phyloP scores from a whole-genome alignment of 768 basidiomycete genomes.

The Auriculariales sp. region DNA sequence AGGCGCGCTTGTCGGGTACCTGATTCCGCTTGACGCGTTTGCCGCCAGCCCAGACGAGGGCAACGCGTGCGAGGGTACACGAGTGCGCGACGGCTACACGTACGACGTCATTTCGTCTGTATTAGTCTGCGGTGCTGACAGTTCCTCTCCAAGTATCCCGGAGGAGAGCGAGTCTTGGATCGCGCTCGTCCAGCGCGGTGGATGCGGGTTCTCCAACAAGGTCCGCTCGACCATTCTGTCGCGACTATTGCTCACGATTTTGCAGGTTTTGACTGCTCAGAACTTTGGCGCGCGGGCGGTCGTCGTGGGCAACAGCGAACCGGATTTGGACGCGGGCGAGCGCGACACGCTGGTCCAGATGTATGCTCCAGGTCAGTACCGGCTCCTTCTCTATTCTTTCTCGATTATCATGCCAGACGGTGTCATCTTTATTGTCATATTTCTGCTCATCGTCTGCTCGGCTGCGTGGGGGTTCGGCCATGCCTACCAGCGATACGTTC shows the following conservation, averaged over 20 bases:
- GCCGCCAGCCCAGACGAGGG: constrained; percentile 15
- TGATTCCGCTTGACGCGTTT: constrained; percentile 56
- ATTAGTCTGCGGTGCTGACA: constrained; percentile 56
- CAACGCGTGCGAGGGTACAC: background rate
- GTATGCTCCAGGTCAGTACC: constrained; percentile 69
- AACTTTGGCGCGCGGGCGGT: constrained; percentile 73
- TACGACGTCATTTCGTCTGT: too few relatives aligned
- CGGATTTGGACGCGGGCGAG: constrained; percentile 38
- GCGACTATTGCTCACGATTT: too few relatives aligned
- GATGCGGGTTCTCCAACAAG: constrained; percentile 86
- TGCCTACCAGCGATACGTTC: too few relatives aligned
- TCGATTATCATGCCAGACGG: background rate
- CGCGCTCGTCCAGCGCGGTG: constrained; percentile 78
- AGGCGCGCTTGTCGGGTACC: constrained; percentile 56
- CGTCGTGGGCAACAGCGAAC: constrained; percentile 79
- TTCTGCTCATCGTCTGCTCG: too few relatives aligned
- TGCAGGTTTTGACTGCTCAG: too few relatives aligned
- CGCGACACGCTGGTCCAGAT: constrained; percentile 76
- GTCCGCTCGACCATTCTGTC: constrained; percentile 32
- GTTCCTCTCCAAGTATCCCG: constrained; percentile 36
- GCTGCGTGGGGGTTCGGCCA: too few relatives aligned
- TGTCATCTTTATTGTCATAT: constrained; percentile 3
- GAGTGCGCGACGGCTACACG: background rate
- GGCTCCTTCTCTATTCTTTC: constrained; percentile 2
- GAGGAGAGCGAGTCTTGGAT: constrained; percentile 66